Evolutionary conservation across 2,329 filamentous ascomycete species (phyloP), one percentile per base, ranked within the genome.

Genomic region (Fusarium beomiforme): DNA sequence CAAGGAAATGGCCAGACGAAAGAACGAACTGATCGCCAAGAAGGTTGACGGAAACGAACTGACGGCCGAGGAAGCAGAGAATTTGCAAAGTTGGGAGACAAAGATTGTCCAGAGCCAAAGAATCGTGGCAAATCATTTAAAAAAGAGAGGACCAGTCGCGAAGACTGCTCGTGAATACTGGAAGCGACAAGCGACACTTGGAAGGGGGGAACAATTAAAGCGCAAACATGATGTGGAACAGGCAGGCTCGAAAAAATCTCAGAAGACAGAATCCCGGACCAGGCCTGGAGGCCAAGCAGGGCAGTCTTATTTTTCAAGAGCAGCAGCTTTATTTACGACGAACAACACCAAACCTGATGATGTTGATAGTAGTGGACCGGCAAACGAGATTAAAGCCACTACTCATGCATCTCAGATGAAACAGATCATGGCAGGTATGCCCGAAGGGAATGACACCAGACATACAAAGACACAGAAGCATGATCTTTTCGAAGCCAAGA

Each of bases 401-500:
- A 73, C 72, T 0, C 51, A 73, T 1, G 23, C 1, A 0, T 36
- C 41, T 1, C 72, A 75, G 3, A 39, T 62, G 0, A 9, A 8
- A 8, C 57, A 68, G 3, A 23, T 77, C 1, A 62, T 8, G 3
- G 24, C 50, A 0, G 49, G 26, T 3, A 73, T 79, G 0, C 76
- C 77, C 0, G 31, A 66, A 2, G 67, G 50, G 0, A 63, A 26
- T 1, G 75, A 79, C 26, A 74, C 49, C 0, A 26, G 77, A 3
- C 63, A 69, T 3, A 57, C 39, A 0, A 24, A 13, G 0, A 66
- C 70, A 0, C 77, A 80, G 17, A 2, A 9, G 0, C 19, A 24
- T 1, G 76, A 79, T 16, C 29, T 79, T 0, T 6, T n/a, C 0
- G 34, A 72, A 29, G 78, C 78, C 0, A 11, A 3, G 0, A 53